Percentiles rank a stretch among this genome's conserved stretches.
Conservation (phyloP, 1,284 basidiomycete genomes). For the Heterobasidion occidentale region DNA sequence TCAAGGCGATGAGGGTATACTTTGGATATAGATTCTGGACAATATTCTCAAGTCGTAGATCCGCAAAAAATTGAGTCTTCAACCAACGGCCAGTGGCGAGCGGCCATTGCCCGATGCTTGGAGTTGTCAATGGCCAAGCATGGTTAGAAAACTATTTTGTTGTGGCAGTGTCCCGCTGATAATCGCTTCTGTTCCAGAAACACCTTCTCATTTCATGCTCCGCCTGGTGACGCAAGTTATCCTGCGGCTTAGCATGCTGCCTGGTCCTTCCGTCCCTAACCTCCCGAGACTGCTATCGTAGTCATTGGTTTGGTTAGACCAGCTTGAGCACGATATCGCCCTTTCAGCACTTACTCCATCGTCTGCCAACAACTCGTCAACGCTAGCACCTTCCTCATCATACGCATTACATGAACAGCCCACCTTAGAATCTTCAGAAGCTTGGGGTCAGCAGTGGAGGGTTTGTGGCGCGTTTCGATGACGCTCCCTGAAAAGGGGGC, state of each 20-base stretch:
- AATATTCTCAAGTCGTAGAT: slow-evolving; percentile 53
- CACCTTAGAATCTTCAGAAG: slow-evolving; percentile 13
- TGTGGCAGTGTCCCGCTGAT: not conserved
- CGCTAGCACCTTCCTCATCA: slow-evolving; percentile 18
- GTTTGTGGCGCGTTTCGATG: slow-evolving; percentile 54
- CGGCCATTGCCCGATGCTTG: slow-evolving; percentile 44
- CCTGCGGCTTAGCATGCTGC: slow-evolving; percentile 32
- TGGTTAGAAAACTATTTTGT: not conserved
- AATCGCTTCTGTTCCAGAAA: slow-evolving; percentile 1
- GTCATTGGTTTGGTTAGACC: slow-evolving; percentile 25
- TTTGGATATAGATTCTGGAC: slow-evolving; percentile 65
- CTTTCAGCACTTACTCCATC: slow-evolving; percentile 1
- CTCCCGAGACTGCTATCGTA: slow-evolving; percentile 26
- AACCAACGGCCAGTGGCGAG: slow-evolving; percentile 51
- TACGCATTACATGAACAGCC: slow-evolving; percentile 34
- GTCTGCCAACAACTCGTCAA: not conserved
- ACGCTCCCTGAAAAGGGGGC: slow-evolving; percentile 20
- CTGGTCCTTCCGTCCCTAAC: slow-evolving; percentile 18
- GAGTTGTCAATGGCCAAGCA: not conserved
- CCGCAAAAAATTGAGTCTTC: slow-evolving; percentile 37
- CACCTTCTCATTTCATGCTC: slow-evolving; percentile 4
- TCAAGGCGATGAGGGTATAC: slow-evolving; percentile 36
- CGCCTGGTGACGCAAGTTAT: slow-evolving; percentile 19
- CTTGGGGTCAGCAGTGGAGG: slow-evolving; percentile 49
- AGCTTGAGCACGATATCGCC: slow-evolving; percentile 26